A percentile compares a stretch with the other conserved stretches of the same genome.
phyloP scores from a whole-genome alignment of 2,329 filamentous ascomycete genomes.

The Nemania abortiva region DNA sequence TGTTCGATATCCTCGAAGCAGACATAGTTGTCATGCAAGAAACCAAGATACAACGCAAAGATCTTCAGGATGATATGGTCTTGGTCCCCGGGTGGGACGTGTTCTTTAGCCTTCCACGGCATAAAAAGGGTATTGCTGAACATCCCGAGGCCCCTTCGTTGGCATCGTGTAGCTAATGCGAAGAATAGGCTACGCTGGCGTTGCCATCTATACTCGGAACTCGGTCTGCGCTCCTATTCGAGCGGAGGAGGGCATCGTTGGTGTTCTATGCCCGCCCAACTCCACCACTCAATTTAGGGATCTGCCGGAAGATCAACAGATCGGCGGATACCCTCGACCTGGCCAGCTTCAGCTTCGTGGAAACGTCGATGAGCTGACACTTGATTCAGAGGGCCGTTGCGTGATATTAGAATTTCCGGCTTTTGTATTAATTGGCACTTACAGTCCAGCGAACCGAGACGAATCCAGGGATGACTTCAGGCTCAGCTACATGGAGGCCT shows the following conservation, averaged over 20 bases:
- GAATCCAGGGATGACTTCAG: constrained; percentile 87
- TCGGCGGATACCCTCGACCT: constrained; percentile 86
- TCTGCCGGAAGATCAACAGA: constrained; percentile 77
- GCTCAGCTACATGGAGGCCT: constrained; percentile 79
- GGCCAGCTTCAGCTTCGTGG: constrained; percentile 79
- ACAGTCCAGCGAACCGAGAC: constrained; percentile 90
- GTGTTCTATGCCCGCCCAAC: constrained; percentile 79
- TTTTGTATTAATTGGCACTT: constrained; percentile 92
- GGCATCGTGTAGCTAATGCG: constrained; percentile 22
- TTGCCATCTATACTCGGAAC: constrained; percentile 94
- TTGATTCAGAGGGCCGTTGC: constrained; percentile 93
- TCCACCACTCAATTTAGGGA: constrained; percentile 79
- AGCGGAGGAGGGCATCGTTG: constrained; percentile 94
- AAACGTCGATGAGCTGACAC: constrained; percentile 73
- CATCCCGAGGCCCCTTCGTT: neutral
- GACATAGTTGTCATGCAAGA: constrained; percentile 97
- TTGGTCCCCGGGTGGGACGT: constrained; percentile 95
- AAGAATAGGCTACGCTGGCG: constrained; percentile 87
- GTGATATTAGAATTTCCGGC: constrained; percentile 93
- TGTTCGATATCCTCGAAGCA: constrained; percentile 93
- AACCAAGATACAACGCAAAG: constrained; percentile 94
- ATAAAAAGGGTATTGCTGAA: constrained; percentile 81
- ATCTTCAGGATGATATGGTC: constrained; percentile 95
- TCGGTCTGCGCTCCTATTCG: constrained; percentile 85
- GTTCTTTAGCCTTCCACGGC: constrained; percentile 90